phyloP scores from a whole-genome alignment of 2,329 filamentous ascomycete genomes.

The Leptographium galeiforme region DNA sequence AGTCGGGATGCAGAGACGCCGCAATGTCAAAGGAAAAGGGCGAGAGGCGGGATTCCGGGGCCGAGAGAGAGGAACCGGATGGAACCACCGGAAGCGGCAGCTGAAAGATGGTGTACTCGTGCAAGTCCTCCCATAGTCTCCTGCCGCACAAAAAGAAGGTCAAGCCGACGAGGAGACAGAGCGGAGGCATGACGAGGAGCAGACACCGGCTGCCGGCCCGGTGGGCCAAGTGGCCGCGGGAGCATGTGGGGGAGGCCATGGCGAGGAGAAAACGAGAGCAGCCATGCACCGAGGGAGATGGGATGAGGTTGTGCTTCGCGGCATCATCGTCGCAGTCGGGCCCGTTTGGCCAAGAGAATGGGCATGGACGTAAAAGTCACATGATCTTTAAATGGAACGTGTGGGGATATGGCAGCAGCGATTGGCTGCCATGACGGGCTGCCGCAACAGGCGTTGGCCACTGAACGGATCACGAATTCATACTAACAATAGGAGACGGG shows the following conservation, averaged over 20 bases:
- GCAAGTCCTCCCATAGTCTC: background rate
- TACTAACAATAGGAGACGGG: too few relatives aligned
- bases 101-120: background rate
- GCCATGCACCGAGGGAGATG: background rate
- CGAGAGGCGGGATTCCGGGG: slow-evolving; percentile 10
- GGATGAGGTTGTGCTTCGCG: background rate
- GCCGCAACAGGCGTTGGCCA: too few relatives aligned
- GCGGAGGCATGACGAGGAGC: background rate
- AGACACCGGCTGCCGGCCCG: background rate
- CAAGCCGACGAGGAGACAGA: background rate
- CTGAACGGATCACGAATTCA: too few relatives aligned
- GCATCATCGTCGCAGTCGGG: background rate
- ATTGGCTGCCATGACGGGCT: too few relatives aligned
- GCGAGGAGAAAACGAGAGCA: too few relatives aligned
- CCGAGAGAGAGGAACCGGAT: background rate
- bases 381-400: too few relatives aligned
- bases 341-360: background rate
- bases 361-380: too few relatives aligned
- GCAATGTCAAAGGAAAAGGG: slow-evolving; percentile 29
- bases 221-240: background rate
- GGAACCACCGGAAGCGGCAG: background rate
- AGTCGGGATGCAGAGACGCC: slow-evolving; percentile 19
- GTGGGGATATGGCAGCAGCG: too few relatives aligned
- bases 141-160: background rate
- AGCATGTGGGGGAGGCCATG: background rate